Percentiles rank a stretch among this genome's conserved stretches.
phyloP scores from a whole-genome alignment of 2,329 filamentous ascomycete genomes.

The Anthostomella pinea region DNA sequence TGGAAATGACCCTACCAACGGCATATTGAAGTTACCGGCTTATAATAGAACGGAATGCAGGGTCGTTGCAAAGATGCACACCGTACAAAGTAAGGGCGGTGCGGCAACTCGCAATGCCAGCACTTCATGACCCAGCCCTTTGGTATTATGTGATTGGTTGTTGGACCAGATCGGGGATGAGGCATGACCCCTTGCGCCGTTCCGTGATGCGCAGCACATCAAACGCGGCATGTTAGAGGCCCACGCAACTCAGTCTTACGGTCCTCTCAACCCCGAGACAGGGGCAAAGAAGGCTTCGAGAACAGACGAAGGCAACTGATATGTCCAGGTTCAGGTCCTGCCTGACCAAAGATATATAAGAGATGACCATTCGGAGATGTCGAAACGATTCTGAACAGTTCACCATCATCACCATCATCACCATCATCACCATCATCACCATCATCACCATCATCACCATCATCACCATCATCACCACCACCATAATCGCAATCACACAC shows the following conservation, averaged over 20 bases:
- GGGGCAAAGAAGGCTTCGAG: not conserved
- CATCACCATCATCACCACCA: conserved; percentile 5
- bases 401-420: not conserved
- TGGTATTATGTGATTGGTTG: conserved; percentile 5
- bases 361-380: not conserved
- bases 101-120: too few relatives aligned
- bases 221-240: conserved; percentile 13
- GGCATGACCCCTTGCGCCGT: conserved; percentile 8
- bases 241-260: conserved; percentile 16
- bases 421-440: conserved; percentile 5
- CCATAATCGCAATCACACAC: not conserved
- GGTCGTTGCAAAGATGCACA: too few relatives aligned
- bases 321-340: too few relatives aligned
- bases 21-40: too few relatives aligned
- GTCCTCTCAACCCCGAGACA: conserved; percentile 1
- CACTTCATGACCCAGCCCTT: too few relatives aligned
- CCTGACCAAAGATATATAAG: conserved; percentile 11
- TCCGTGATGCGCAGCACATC: conserved; percentile 6
- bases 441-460: conserved; percentile 1
- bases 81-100: too few relatives aligned
- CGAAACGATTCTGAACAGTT: not conserved
- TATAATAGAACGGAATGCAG: too few relatives aligned
- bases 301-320: not conserved
- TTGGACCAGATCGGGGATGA: conserved; percentile 4
- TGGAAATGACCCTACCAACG: too few relatives aligned